phyloP scores from a whole-genome alignment of 2,329 filamentous ascomycete species.

The Phoma sp. region DNA sequence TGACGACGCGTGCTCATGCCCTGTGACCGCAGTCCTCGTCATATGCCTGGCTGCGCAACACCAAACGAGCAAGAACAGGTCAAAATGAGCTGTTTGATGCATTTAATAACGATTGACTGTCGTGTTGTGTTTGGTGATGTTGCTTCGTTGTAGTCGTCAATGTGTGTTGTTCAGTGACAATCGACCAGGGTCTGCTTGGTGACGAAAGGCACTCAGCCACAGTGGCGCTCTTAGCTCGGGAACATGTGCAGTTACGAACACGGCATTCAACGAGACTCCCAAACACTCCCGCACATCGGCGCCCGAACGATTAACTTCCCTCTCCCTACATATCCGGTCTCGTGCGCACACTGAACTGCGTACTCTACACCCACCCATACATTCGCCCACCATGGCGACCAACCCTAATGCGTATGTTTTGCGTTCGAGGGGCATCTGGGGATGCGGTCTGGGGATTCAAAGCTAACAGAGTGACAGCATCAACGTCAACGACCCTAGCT shows the following conservation, averaged over 20 bases:
- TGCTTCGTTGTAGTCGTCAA: background rate
- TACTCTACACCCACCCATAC: conserved; percentile 4
- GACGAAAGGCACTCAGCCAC: conserved; percentile 11
- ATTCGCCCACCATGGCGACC: conserved; percentile 48
- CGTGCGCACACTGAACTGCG: conserved; percentile 9
- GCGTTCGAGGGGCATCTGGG: conserved; percentile 21
- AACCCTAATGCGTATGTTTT: conserved; percentile 51
- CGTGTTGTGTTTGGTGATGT: background rate
- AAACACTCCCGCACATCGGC: conserved; percentile 32
- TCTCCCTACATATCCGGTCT: conserved; percentile 4
- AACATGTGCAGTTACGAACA: conserved; percentile 20
- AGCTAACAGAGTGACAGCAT: conserved; percentile 59
- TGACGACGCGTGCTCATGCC: conserved; percentile 45
- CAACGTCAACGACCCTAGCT: conserved; percentile 74
- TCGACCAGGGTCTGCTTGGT: conserved; percentile 5
- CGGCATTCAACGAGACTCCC: conserved; percentile 25
- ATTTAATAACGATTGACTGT: background rate
- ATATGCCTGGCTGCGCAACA: conserved; percentile 14
- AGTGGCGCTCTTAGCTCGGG: conserved; percentile 19
- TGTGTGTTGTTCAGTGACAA: background rate
- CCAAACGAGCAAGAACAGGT: background rate
- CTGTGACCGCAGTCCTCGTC: conserved; percentile 33
- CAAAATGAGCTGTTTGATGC: background rate
- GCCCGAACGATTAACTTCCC: conserved; percentile 19
- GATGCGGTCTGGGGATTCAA: conserved; percentile 24